Percentiles rank a stretch among this genome's conserved stretches.
Evolutionary conservation across 768 basidiomycete species (phyloP).

Genomic region (Tricholoma bakamatsutake): DNA sequence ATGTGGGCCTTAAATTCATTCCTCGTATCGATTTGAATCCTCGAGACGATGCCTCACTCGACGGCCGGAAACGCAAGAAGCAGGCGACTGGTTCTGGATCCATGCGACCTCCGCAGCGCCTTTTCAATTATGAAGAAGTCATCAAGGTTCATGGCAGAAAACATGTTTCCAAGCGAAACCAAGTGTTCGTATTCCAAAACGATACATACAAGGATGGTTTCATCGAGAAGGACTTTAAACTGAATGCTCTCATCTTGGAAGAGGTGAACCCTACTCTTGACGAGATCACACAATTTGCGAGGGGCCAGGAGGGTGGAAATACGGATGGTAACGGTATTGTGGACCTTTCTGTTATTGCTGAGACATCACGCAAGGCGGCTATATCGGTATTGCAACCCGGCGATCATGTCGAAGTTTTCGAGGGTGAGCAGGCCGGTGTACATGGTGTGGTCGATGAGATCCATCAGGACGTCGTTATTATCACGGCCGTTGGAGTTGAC

Average conservation of each 20-base stretch:
- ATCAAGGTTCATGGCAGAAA: conserved; percentile 79
- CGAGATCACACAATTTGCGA: conserved; percentile 88
- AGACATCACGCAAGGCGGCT: conserved; percentile 87
- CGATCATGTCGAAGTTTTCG: conserved; percentile 95
- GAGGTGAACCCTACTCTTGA: conserved; percentile 94
- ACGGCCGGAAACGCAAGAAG: conserved; percentile 79
- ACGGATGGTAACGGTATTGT: conserved; percentile 51
- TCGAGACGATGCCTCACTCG: conserved; percentile 61
- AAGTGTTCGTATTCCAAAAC: conserved; percentile 80
- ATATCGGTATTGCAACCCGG: conserved; percentile 94
- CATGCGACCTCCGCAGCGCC: conserved; percentile 84
- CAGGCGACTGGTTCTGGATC: conserved; percentile 37
- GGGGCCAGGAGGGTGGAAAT: conserved; percentile 65
- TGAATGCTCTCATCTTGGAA: conserved; percentile 72
- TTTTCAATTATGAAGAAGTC: conserved; percentile 94
- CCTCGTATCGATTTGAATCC: conserved; percentile 98
- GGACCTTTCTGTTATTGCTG: conserved; percentile 87
- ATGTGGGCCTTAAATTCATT: conserved; percentile 87
- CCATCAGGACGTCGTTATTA: conserved; percentile 77
- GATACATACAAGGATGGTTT: conserved; percentile 96
- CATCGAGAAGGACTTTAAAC: conserved; percentile 91
- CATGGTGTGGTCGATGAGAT: conserved; percentile 92
- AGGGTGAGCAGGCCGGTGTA: conserved; percentile 92
- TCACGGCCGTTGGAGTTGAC: conserved; percentile 76
- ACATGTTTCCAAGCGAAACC: conserved; percentile 66